Evolutionary conservation across 73 alveolate species (phyloP).

Genomic region (Diophrys appendiculata): DNA sequence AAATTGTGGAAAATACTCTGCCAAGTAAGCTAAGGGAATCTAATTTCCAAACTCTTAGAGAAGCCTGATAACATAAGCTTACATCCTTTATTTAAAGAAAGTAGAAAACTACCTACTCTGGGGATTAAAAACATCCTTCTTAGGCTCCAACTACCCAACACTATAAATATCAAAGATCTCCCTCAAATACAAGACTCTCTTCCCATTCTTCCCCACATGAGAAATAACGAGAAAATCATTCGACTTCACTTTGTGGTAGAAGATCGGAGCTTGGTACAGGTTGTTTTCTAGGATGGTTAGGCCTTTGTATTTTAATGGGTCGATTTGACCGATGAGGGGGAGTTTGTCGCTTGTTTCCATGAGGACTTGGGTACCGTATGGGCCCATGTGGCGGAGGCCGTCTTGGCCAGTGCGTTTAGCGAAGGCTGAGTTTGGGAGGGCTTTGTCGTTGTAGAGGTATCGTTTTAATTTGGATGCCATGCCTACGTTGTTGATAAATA

Average conservation of each 20-base stretch:
- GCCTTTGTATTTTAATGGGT: slow-evolving; percentile 66
- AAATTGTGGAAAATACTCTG: slow-evolving; percentile 69
- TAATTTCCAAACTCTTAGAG: slow-evolving; percentile 80
- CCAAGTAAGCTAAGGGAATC: slow-evolving; percentile 73
- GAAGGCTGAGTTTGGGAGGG: slow-evolving; percentile 60
- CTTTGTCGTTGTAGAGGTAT: slow-evolving; percentile 68
- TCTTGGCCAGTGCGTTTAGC: slow-evolving; percentile 42
- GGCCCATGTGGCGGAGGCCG: slow-evolving; percentile 79
- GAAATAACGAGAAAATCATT: slow-evolving; percentile 89
- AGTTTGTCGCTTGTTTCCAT: slow-evolving; percentile 75
- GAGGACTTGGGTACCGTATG: slow-evolving; percentile 77
- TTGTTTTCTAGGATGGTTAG: slow-evolving; percentile 78
- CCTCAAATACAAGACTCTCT: slow-evolving; percentile 78
- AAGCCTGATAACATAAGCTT: slow-evolving; percentile 87
- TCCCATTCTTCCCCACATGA: slow-evolving; percentile 80
- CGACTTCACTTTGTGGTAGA: slow-evolving; percentile 75
- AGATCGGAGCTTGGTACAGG: slow-evolving; percentile 94
- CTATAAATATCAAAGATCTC: slow-evolving; percentile 89
- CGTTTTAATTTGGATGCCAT: slow-evolving; percentile 85
- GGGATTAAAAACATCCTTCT: slow-evolving; percentile 94
- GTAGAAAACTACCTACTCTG: slow-evolving; percentile 84
- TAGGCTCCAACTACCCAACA: slow-evolving; percentile 97
- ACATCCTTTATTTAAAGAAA: slow-evolving; percentile 84
- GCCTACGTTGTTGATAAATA: slow-evolving; percentile 85
- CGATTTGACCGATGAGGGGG: slow-evolving; percentile 85